These are phyloP conservation scores for Exophiala bonariae DNA, from an alignment of 2,329 filamentous ascomycete species.

Conservation along the genomic window DNA sequence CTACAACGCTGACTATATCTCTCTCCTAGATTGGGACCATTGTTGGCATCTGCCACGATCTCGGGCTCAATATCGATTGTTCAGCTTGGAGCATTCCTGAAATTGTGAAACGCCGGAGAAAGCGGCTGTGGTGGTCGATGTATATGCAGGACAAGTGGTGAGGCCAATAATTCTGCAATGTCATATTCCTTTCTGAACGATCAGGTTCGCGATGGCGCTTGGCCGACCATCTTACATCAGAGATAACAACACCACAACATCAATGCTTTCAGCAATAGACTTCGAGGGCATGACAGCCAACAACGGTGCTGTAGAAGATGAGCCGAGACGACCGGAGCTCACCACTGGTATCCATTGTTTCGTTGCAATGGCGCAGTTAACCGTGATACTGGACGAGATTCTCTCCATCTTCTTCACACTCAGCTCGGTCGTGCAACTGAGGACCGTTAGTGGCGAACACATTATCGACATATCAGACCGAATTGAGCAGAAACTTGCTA, in stretches of 20 bases:
- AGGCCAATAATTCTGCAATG: background rate
- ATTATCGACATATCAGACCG: slow-evolving; percentile 10
- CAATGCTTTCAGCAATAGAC: slow-evolving; percentile 12
- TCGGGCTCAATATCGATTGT: slow-evolving; percentile 14
- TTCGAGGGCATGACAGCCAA: slow-evolving; percentile 6
- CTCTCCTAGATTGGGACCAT: slow-evolving; percentile 4
- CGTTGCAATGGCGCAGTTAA: slow-evolving; percentile 14
- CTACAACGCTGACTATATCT: too few relatives aligned
- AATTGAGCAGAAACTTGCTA: slow-evolving; percentile 11
- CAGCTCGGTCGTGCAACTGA: slow-evolving; percentile 12
- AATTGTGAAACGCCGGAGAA: slow-evolving; percentile 6
- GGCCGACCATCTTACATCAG: slow-evolving; percentile 15
- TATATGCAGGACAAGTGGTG: slow-evolving; percentile 20
- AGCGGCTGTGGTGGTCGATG: slow-evolving; percentile 13
- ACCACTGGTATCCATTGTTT: slow-evolving; percentile 16
- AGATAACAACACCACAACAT: slow-evolving; percentile 13
- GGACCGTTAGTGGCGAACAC: slow-evolving; percentile 11
- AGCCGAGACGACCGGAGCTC: slow-evolving; percentile 8
- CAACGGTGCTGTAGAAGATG: background rate
- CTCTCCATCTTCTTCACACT: slow-evolving; percentile 15
- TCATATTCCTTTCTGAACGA: background rate
- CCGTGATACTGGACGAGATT: slow-evolving; percentile 15
- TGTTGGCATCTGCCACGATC: slow-evolving; percentile 15
- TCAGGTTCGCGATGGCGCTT: slow-evolving; percentile 17
- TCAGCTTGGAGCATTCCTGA: slow-evolving; percentile 15